Conservation (phyloP, 352 stramenopile genomes). For the Phytophthora kernoviae region DNA sequence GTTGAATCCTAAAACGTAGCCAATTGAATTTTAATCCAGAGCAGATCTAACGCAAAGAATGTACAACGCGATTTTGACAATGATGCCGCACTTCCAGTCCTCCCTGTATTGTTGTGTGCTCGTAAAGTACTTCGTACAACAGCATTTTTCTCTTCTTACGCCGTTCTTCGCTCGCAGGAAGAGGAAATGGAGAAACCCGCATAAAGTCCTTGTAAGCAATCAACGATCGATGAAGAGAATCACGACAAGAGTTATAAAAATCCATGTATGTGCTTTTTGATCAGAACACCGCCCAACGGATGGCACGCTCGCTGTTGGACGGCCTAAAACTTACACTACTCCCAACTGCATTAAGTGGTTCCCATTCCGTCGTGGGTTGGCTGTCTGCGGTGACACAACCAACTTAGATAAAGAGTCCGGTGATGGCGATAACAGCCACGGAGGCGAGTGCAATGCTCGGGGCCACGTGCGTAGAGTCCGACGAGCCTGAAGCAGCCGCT, state of each 20-base stretch:
- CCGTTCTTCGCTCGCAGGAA: too few relatives aligned
- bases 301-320: slow-evolving; percentile 24
- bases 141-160: too few relatives aligned
- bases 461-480: slow-evolving; percentile 17
- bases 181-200: too few relatives aligned
- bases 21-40: neutral
- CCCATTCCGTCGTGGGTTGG: slow-evolving; percentile 31
- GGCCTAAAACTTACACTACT: slow-evolving; percentile 27
- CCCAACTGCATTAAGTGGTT: slow-evolving; percentile 25
- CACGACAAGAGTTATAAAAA: slow-evolving; percentile 16
- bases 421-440: slow-evolving; percentile 23
- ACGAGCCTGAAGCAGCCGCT: slow-evolving; percentile 24
- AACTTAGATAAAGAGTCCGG: slow-evolving; percentile 37
- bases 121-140: too few relatives aligned
- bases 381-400: slow-evolving; percentile 7
- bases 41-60: neutral
- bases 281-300: slow-evolving; percentile 22
- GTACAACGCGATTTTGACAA: neutral
- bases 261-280: slow-evolving; percentile 30
- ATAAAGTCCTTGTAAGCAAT: too few relatives aligned
- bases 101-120: neutral
- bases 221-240: slow-evolving; percentile 1
- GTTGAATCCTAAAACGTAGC: neutral
- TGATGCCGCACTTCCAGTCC: neutral
- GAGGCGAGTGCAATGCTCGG: slow-evolving; percentile 26